A percentile compares a stretch with the other conserved stretches of the same genome.
These are phyloP conservation scores for Darksidea phi DNA, from an alignment of 495 filamentous ascomycete species.

Conservation along the genomic window DNA sequence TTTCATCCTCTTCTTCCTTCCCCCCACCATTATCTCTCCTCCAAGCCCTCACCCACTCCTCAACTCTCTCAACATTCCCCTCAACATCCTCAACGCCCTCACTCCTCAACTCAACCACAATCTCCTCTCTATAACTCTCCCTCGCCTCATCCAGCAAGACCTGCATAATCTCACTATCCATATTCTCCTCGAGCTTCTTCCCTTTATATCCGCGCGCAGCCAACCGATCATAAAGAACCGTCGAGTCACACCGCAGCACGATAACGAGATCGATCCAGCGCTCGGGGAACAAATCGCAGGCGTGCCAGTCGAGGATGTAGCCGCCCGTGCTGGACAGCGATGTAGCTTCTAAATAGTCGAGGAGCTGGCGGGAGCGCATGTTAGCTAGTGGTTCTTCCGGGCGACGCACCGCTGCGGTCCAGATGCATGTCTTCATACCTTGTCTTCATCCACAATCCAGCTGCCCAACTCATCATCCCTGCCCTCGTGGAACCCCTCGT, in stretches of 20 bases:
- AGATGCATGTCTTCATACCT: too few species aligned
- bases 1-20: conserved; percentile 7
- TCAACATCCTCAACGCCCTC: conserved; percentile 80
- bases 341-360: conserved; percentile 86
- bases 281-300: conserved; percentile 91
- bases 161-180: conserved; percentile 97
- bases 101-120: conserved; percentile 87
- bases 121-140: conserved; percentile 81
- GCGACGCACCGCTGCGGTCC: too few species aligned
- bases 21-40: conserved; percentile 57
- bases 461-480: conserved; percentile 80
- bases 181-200: conserved; percentile 88
- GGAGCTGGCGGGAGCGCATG: too few species aligned
- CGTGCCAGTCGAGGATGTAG: conserved; percentile 96
- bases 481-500: conserved; percentile 75
- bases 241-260: conserved; percentile 77
- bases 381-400: too few species aligned
- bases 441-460: conserved; percentile 96
- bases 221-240: conserved; percentile 80
- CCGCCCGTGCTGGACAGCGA: conserved; percentile 65
- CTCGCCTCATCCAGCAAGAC: conserved; percentile 86
- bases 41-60: conserved; percentile 79
- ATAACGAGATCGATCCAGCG: conserved; percentile 95
- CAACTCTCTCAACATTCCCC: conserved; percentile 78
- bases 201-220: conserved; percentile 74